Evolutionary conservation across 257 asterid genomes (phyloP).

Genomic region (Lycium ferocissimum): DNA sequence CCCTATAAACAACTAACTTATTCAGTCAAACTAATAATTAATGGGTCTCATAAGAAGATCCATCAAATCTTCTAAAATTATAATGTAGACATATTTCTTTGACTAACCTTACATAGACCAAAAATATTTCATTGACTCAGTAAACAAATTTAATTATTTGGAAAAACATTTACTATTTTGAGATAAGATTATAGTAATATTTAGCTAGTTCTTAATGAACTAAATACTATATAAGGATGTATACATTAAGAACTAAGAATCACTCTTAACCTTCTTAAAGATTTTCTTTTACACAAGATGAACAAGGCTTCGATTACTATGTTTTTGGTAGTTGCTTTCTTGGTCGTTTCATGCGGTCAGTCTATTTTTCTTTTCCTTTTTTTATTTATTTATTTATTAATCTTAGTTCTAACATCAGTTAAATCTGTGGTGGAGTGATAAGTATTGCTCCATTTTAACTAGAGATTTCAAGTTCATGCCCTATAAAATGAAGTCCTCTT

Average conservation of each 20-base stretch:
- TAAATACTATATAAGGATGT: neutral
- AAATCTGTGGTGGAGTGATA: too few species aligned
- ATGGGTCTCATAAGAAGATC: neutral
- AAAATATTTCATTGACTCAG: neutral
- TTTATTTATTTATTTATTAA: too few species aligned
- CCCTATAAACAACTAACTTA: too few species aligned
- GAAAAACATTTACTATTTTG: neutral
- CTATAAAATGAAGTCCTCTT: too few species aligned
- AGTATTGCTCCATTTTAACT: too few species aligned
- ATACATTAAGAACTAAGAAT: neutral
- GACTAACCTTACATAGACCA: neutral
- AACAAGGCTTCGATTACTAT: neutral
- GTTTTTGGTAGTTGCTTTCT: neutral
- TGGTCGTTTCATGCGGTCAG: neutral
- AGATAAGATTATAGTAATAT: neutral
- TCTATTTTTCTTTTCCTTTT: neutral
- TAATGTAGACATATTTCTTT: neutral
- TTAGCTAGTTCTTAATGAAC: neutral
- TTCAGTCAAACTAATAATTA: too few species aligned
- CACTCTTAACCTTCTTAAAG: neutral
- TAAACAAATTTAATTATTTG: neutral
- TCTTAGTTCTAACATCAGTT: too few species aligned
- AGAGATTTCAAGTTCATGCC: too few species aligned
- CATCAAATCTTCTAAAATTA: too few species aligned
- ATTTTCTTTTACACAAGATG: neutral